Conservation (phyloP, 1,139 yeast genomes). For the Spencermartinsiella ligniputridi region DNA sequence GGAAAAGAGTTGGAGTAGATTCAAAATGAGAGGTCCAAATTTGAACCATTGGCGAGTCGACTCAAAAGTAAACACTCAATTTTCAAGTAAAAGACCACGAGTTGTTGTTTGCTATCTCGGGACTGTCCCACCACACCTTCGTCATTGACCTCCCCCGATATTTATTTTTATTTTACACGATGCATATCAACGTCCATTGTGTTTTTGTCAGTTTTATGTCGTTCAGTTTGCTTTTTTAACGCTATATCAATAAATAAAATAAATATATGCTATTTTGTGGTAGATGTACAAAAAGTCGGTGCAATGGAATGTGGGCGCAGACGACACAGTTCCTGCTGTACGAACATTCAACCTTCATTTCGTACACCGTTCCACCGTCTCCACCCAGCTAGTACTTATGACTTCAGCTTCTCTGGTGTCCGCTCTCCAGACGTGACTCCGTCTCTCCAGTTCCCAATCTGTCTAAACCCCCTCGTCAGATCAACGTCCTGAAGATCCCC, state of each 20-base stretch:
- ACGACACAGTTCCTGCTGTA: too few relatives aligned
- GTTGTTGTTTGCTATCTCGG: too few relatives aligned
- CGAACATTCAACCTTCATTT: not conserved
- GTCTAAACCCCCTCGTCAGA: constrained; percentile 32
- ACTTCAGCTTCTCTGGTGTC: constrained; percentile 18
- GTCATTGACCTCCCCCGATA: not conserved
- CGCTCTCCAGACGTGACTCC: constrained; percentile 13
- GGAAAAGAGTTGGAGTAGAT: not conserved
- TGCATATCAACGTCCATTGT: too few relatives aligned
- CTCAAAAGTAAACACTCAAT: too few relatives aligned
- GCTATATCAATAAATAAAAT: constrained; percentile 4
- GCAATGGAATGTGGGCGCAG: too few relatives aligned
- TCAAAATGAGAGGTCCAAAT: not conserved
- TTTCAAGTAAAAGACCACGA: too few relatives aligned
- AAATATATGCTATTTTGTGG: constrained; percentile 1
- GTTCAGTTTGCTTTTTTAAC: not conserved
- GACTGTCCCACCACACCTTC: too few relatives aligned
- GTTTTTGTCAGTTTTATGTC: not conserved
- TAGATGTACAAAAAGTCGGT: too few relatives aligned
- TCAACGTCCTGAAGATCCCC: constrained; percentile 47
- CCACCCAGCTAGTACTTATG: not conserved
- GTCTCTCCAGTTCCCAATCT: constrained; percentile 21
- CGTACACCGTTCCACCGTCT: not conserved
- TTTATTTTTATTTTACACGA: too few relatives aligned
- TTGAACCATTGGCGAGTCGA: not conserved